These are phyloP conservation scores for Dictyostelium intermedium DNA, from an alignment of 78 protist species.

Conservation along the genomic window DNA sequence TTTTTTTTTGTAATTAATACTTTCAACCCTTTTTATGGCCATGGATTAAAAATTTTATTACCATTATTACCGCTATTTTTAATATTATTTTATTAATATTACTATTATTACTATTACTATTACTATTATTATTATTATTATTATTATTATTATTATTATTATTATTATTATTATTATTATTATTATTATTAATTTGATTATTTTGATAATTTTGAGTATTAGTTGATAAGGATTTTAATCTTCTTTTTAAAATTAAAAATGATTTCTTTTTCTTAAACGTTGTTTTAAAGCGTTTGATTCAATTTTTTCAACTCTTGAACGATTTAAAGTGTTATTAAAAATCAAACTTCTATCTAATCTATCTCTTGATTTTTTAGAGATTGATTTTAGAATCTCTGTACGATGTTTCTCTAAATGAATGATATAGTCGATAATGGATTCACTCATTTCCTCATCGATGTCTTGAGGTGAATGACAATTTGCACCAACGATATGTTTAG, in stretches of 20 bases:
- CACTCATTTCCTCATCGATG: background rate
- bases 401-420: conserved; percentile 1
- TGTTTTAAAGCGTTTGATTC: background rate
- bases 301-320: background rate
- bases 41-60: background rate
- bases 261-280: background rate
- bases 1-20: background rate
- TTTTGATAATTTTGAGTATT: background rate
- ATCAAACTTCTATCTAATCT: background rate
- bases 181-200: no score
- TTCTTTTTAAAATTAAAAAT: background rate
- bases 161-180: no score
- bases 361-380: background rate
- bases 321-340: background rate
- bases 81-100: background rate
- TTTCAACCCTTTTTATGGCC: background rate
- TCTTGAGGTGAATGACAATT: background rate
- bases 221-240: background rate
- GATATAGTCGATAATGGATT: background rate
- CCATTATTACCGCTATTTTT: background rate
- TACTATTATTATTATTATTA: no score
- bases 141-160: no score
- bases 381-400: background rate
- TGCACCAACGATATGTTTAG: background rate
- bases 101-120: no score